Conservation (phyloP, 345 rosid genomes). For the Eucalyptus marginata region DNA sequence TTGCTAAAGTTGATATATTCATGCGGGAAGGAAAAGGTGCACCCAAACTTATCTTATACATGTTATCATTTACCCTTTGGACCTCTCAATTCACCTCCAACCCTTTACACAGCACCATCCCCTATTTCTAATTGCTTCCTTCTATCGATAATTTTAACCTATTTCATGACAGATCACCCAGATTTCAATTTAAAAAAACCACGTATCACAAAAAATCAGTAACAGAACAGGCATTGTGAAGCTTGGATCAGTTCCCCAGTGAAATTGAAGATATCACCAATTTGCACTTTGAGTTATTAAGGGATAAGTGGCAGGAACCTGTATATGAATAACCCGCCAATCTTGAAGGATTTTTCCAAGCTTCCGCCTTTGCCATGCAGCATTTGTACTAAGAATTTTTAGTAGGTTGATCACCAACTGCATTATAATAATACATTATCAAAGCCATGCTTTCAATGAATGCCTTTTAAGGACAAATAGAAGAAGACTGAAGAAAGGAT, state of each 20-base stretch:
- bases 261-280: not conserved
- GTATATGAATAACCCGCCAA: constrained; percentile 78
- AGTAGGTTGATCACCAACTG: constrained; percentile 89
- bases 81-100: not conserved
- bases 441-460: not conserved
- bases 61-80: not conserved
- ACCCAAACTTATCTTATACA: not conserved
- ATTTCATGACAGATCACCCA: not conserved
- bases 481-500: not conserved
- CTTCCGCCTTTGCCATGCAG: constrained; percentile 99
- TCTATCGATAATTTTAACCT: not conserved
- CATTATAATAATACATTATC: constrained; percentile 10
- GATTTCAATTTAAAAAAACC: not conserved
- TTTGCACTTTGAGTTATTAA: not conserved
- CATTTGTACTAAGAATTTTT: constrained; percentile 85
- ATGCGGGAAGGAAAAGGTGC: not conserved
- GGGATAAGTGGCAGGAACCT: constrained; percentile 30
- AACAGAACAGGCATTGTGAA: not conserved
- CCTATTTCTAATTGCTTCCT: not conserved
- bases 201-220: not conserved
- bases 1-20: not conserved
- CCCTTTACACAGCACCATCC: not conserved
- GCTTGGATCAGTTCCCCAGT: not conserved
- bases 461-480: not conserved
- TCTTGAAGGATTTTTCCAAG: constrained; percentile 95